Percentiles rank a stretch among this genome's conserved stretches.
Evolutionary conservation across 73 alveolate species (phyloP).

Genomic region (Paraurostyla sp.): DNA sequence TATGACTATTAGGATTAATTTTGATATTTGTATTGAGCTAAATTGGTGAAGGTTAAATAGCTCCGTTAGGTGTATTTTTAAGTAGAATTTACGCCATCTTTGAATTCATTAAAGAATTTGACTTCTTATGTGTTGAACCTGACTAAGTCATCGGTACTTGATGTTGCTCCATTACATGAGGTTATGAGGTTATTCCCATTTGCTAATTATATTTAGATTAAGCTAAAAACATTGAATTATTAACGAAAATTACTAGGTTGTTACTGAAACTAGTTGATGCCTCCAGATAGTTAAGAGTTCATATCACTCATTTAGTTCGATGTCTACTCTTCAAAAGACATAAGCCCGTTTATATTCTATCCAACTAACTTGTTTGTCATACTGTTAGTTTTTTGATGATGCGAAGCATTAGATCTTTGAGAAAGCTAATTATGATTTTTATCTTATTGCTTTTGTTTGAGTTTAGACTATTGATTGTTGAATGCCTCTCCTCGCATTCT

Average conservation of each 20-base stretch:
- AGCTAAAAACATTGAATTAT: not conserved
- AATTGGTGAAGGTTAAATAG: too few relatives aligned
- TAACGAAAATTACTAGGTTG: not conserved
- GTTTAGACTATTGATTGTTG: not conserved
- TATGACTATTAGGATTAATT: not conserved
- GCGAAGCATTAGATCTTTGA: not conserved
- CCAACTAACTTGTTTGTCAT: not conserved
- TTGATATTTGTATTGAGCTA: not conserved
- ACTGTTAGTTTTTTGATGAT: not conserved
- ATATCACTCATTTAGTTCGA: not conserved
- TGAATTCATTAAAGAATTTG: slow-evolving; percentile 31
- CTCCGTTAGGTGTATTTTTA: not conserved
- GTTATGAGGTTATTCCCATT: not conserved
- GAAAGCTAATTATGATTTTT: not conserved
- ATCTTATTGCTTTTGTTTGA: not conserved
- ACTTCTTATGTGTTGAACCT: not conserved
- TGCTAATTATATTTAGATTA: not conserved
- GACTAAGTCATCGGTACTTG: not conserved
- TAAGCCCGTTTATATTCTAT: not conserved
- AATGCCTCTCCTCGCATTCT: slow-evolving; percentile 61
- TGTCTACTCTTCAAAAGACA: not conserved
- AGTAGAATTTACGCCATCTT: slow-evolving; percentile 32
- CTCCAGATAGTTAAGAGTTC: not conserved
- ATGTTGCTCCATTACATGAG: not conserved
- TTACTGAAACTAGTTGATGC: not conserved